Evolutionary conservation across 345 rosid genomes (phyloP), one percentile per base, ranked within the genome.

Genomic region (Lepidium didymum): DNA sequence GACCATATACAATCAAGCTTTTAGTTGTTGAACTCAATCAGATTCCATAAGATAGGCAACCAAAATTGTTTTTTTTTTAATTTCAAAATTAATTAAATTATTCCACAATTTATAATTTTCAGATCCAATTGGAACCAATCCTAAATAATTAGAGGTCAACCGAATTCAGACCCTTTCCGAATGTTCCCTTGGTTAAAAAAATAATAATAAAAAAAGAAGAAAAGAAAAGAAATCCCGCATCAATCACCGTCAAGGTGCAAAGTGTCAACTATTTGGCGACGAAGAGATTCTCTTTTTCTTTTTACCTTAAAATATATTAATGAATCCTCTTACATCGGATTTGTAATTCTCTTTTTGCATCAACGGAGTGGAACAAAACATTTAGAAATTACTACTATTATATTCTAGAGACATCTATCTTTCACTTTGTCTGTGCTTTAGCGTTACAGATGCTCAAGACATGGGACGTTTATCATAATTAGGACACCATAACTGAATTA

Each of bases 401-500:
- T 66, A 45, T 37, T 55, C 27, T 38, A 7, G 2, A 64, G 53
- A 56, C 45, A 40, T 5, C 38, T 54, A 35, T 44, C 15, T 18
- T 56, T 64, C 53, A 13, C 5, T 64, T 38, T 64, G 70, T 50
- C 56, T 21, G 19, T 6, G 12, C 71, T 72, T 72, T 56, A 40
- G 47, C 52, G 23, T 65, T 19, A 64, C 71, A 72, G 71, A 72
- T 64, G 70, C 64, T 64, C 51, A 72, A 56, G 70, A 46, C 52
- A 64, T 72, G 76, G 70, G 76, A 10, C 58, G 57, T 33, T 63
- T 55, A 56, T 72, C 64, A 64, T 72, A 64, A 72, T 56, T 55
- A 52, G 7, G 36, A 46, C 31, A 72, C 44, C 45, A 72, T 45
- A 64, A 64, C 60, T 64, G 70, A 56, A 64, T 64, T 38, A 56